Percentiles rank a stretch among this genome's conserved stretches.
These are phyloP conservation scores for Hypoxylon sp. DNA, from an alignment of 2,329 filamentous ascomycete species.

Conservation along the genomic window DNA sequence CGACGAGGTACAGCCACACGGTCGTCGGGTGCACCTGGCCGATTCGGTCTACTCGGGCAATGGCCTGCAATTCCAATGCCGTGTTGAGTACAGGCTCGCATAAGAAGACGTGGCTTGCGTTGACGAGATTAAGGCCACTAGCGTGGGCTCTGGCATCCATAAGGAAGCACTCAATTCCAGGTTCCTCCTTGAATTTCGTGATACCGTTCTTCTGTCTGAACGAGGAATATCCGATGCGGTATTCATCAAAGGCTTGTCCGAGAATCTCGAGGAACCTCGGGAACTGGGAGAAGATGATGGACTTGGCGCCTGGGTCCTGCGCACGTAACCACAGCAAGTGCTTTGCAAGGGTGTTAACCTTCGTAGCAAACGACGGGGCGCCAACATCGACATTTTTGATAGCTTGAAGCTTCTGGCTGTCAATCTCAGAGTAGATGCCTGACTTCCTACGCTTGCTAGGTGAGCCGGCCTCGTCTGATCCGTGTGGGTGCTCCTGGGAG, in stretches of 20 bases:
- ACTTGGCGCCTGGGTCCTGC: slow-evolving; percentile 88
- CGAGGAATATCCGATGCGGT: slow-evolving; percentile 80
- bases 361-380: slow-evolving; percentile 84
- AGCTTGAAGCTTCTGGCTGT: slow-evolving; percentile 77
- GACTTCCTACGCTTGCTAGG: slow-evolving; percentile 53
- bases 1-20: slow-evolving; percentile 95
- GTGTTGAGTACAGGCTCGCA: slow-evolving; percentile 96
- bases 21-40: slow-evolving; percentile 90
- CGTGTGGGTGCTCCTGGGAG: slow-evolving; percentile 13
- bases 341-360: slow-evolving; percentile 85
- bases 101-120: slow-evolving; percentile 93
- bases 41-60: slow-evolving; percentile 94
- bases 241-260: slow-evolving; percentile 75
- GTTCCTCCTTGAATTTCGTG: slow-evolving; percentile 81
- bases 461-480: slow-evolving; percentile 4
- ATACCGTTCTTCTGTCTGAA: slow-evolving; percentile 80
- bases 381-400: slow-evolving; percentile 86
- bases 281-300: slow-evolving; percentile 91
- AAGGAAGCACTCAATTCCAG: slow-evolving; percentile 83
- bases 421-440: slow-evolving; percentile 84
- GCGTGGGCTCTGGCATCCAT: slow-evolving; percentile 91
- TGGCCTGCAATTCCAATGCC: slow-evolving; percentile 92
- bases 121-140: slow-evolving; percentile 90
- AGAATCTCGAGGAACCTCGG: slow-evolving; percentile 79
- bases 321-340: slow-evolving; percentile 89